These are phyloP conservation scores for Aspergillus sojae DNA, from an alignment of 2,329 filamentous ascomycete genomes.

Conservation along the genomic window DNA sequence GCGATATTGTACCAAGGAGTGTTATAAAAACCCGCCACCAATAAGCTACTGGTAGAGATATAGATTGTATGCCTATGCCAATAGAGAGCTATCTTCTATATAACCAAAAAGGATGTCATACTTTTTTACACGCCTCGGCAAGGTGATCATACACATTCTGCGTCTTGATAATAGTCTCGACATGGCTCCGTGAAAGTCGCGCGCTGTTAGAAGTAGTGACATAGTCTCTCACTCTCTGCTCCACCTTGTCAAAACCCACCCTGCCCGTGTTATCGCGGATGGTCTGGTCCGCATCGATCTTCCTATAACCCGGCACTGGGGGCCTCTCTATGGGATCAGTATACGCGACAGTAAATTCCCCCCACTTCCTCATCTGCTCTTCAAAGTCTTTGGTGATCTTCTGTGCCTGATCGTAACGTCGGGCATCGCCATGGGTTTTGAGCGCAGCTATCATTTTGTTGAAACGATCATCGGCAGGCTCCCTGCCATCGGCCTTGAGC, in stretches of 20 bases:
- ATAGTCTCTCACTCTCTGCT: background rate
- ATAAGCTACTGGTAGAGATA: no score
- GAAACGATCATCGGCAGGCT: background rate
- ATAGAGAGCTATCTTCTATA: background rate
- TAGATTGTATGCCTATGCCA: background rate
- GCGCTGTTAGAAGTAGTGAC: no score
- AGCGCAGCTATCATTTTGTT: background rate
- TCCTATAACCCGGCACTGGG: background rate
- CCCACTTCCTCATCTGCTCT: background rate
- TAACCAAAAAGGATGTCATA: background rate
- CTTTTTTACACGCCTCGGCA: background rate
- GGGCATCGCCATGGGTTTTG: background rate
- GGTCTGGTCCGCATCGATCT: background rate
- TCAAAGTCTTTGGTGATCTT: background rate
- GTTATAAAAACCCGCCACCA: background rate
- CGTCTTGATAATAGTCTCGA: background rate
- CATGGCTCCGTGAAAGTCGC: background rate
- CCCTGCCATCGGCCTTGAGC: background rate
- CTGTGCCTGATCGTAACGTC: background rate
- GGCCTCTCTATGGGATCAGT: background rate
- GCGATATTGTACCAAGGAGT: background rate
- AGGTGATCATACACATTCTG: background rate
- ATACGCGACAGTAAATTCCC: fast-evolving
- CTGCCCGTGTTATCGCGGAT: background rate
- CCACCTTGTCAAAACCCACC: background rate